Base-by-base conservation (phyloP, 768 basidiomycete species). In the Pisolithus sp. region DNA sequence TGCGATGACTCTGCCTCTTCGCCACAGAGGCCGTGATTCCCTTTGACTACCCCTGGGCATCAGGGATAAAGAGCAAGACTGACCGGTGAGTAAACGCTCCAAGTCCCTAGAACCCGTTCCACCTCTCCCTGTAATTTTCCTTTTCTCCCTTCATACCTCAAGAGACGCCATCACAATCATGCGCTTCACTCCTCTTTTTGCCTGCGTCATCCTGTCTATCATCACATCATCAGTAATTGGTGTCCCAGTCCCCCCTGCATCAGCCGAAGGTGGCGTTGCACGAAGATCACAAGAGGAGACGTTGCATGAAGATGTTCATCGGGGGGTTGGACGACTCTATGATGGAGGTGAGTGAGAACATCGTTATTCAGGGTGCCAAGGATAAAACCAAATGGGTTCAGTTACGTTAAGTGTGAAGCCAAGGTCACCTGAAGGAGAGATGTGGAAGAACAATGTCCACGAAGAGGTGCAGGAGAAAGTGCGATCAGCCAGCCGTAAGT, bases 381-480 rank as follows among this genome's bases (percentile, higher is more conserved):
- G n/a, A 20, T 42, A 10, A 42, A 12, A 21, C 5, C 10, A 37
- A 18, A 6, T 20, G 2, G 49, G 46, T 24, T 26, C 23, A 3
- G 12, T 4, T 12, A 21, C 17, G 0, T 20, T 10, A 5, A 26
- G 10, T 1, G 10, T 44, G 15, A 26, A 17, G 43, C 20, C 18
- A 26, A 28, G 46, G 5, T 9, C 53, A 2, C 57, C 45, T 7
- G 15, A n/a, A 10, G 62, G 57, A 2, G 53, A 56, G 36, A 30
- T 64, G 43, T 52, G 50, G 26, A 64, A 57, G 62, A 51, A 54
- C 42, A 55, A 56, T 20, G 52, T 66, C 48, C 62, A 65, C 38
- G 46, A 66, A 40, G 50, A 51, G 38, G 55, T 60, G 40, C 42
- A 49, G 42, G 62, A 57, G 15, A 53, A 53, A 12, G 12, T 24